Conservation (phyloP, 768 basidiomycete genomes). For the Candolleomyces efflorescens region DNA sequence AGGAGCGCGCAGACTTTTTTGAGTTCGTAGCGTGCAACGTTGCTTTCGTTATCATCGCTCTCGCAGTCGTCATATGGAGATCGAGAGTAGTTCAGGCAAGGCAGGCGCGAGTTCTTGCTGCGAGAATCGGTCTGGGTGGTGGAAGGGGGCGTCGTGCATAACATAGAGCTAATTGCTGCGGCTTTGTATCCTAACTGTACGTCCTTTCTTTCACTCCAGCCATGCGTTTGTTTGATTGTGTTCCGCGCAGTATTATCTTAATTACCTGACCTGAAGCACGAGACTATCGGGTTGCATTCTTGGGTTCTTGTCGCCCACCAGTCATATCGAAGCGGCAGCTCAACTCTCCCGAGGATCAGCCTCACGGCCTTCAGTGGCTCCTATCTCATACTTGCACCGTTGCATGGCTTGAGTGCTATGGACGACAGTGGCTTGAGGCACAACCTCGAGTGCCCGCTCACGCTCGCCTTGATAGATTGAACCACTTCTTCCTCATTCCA, state of each 20-base stretch:
- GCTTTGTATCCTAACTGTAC: constrained; percentile 13
- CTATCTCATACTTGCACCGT: no score
- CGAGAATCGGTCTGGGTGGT: constrained; percentile 68
- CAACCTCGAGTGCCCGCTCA: no score
- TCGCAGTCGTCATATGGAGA: constrained; percentile 64
- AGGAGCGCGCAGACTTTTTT: constrained; percentile 84
- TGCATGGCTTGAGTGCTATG: no score
- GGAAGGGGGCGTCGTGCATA: constrained; percentile 10
- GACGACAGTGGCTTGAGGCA: no score
- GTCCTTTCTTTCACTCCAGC: background rate
- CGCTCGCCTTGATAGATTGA: no score
- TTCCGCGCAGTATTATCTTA: background rate
- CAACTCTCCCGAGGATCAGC: no score
- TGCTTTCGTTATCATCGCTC: constrained; percentile 60
- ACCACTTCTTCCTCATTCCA: no score
- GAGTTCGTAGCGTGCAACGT: constrained; percentile 89
- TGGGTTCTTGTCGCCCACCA: no score
- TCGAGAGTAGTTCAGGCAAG: constrained; percentile 63
- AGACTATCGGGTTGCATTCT: no score
- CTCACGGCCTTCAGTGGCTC: no score
- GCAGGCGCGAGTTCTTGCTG: constrained; percentile 81
- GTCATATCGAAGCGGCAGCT: no score
- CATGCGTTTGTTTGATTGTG: background rate
- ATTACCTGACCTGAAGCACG: no score
- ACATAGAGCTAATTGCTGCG: background rate